Percentiles rank a stretch among this genome's conserved stretches.
Conservation (phyloP, 140 eudicot genomes). For the Anethum foeniculum region DNA sequence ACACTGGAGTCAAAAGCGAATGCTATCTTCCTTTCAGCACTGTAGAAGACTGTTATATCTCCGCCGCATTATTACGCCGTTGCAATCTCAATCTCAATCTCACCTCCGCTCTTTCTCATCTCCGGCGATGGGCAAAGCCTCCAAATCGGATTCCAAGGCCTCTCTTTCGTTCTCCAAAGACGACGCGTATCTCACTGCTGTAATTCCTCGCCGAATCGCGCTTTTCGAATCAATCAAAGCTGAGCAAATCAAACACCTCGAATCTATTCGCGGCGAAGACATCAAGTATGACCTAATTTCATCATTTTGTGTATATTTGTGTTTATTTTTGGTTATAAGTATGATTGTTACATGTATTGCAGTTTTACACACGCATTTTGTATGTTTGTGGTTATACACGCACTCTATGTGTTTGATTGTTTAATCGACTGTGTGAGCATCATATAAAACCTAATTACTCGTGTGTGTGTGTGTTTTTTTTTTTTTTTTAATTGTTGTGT, state of each 20-base stretch:
- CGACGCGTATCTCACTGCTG: constrained; percentile 46
- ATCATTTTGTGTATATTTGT: not conserved
- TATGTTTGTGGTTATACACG: not conserved
- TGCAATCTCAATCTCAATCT: not conserved
- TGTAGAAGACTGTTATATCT: constrained; percentile 1
- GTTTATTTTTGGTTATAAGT: too few species aligned
- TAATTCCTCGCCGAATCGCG: constrained; percentile 52
- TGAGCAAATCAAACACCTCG: constrained; percentile 37
- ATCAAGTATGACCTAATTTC: constrained; percentile 33
- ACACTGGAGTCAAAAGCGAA: not conserved
- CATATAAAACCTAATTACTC: not conserved
- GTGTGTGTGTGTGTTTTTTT: too few species aligned
- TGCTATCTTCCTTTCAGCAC: not conserved
- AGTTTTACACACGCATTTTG: not conserved
- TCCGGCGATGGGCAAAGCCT: constrained; percentile 8
- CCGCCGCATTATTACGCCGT: constrained; percentile 3
- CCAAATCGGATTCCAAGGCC: constrained; percentile 15
- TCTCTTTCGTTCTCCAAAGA: constrained; percentile 27
- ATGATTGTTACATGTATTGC: too few species aligned
- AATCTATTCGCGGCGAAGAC: constrained; percentile 44
- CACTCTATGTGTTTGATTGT: not conserved
- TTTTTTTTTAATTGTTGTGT: too few species aligned
- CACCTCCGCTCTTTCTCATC: not conserved
- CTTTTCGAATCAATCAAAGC: constrained; percentile 52
- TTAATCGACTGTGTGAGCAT: not conserved